These are phyloP conservation scores for Epichloe aotearoae DNA, from an alignment of 2,329 filamentous ascomycete species.

Conservation along the genomic window DNA sequence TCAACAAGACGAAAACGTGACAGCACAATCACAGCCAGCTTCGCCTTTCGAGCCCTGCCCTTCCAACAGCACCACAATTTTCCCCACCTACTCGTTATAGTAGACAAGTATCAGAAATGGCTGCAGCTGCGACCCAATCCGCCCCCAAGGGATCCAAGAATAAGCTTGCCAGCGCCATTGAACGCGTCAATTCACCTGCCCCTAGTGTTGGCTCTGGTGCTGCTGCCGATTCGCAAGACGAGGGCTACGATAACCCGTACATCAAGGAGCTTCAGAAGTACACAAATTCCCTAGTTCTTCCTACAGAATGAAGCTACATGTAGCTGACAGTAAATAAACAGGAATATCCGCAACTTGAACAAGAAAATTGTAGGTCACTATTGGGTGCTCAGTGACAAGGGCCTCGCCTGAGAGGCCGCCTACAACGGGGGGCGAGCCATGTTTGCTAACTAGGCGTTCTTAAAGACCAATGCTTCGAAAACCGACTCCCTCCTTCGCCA, in stretches of 20 bases:
- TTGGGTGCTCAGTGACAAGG: background rate
- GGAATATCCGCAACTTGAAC: conserved; percentile 79
- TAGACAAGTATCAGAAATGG: conserved; percentile 29
- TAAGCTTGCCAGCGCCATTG: conserved; percentile 40
- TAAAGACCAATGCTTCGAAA: conserved; percentile 55
- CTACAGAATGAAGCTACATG: conserved; percentile 3
- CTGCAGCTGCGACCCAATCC: conserved; percentile 45
- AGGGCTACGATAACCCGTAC: conserved; percentile 58
- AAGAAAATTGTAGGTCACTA: conserved; percentile 76
- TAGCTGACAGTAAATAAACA: conserved; percentile 20
- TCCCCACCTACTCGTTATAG: conserved; percentile 4
- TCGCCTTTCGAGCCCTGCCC: background rate
- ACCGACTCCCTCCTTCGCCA: conserved; percentile 56
- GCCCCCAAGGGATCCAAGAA: conserved; percentile 59
- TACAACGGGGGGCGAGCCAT: conserved; percentile 17
- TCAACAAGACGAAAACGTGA: background rate
- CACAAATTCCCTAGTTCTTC: conserved; percentile 15
- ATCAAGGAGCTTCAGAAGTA: conserved; percentile 87
- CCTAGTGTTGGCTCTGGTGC: conserved; percentile 32
- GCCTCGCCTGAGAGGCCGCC: background rate
- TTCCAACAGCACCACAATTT: conserved; percentile 5
- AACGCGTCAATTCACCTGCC: conserved; percentile 42
- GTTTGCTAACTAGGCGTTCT: background rate
- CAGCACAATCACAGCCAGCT: background rate
- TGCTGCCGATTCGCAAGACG: conserved; percentile 44